Conservation (phyloP, 2,329 filamentous ascomycete genomes). For the Metarhizium guizhouense region DNA sequence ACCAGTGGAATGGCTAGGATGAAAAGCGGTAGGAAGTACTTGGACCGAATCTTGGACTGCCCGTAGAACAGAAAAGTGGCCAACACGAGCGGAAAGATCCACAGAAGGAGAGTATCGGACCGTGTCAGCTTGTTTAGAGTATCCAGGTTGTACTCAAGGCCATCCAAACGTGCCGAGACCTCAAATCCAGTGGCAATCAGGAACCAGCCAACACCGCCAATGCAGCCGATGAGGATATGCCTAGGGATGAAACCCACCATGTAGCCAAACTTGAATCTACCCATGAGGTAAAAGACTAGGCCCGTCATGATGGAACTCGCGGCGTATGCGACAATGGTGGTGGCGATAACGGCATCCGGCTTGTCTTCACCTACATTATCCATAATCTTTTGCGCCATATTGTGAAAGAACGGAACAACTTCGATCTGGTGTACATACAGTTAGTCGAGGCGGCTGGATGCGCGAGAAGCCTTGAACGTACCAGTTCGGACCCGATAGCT, state of each 20-base stretch:
- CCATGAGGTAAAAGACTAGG: constrained; percentile 84
- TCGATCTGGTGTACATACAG: constrained; percentile 55
- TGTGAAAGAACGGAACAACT: constrained; percentile 97
- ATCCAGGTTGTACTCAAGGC: constrained; percentile 70
- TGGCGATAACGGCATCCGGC: constrained; percentile 80
- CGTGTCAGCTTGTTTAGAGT: constrained; percentile 69
- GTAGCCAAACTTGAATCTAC: constrained; percentile 77
- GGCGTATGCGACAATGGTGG: constrained; percentile 85
- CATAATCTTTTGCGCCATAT: constrained; percentile 89
- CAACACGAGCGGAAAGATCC: constrained; percentile 70
- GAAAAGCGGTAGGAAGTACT: constrained; percentile 78
- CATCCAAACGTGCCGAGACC: constrained; percentile 81
- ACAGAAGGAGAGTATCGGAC: constrained; percentile 67
- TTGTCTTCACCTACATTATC: constrained; percentile 68
- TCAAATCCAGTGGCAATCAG: constrained; percentile 85
- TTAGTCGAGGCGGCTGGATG: background rate
- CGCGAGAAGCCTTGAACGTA: constrained; percentile 25
- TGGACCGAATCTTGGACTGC: constrained; percentile 68
- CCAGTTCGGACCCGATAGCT: constrained; percentile 88
- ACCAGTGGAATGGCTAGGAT: constrained; percentile 70
- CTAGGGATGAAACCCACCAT: constrained; percentile 95
- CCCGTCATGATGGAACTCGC: constrained; percentile 88
- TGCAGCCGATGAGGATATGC: constrained; percentile 93
- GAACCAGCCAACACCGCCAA: constrained; percentile 95
- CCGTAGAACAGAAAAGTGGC: constrained; percentile 68